Percentiles rank a stretch among this genome's conserved stretches.
These are phyloP conservation scores for Datura wrightii DNA, from an alignment of 257 asterid genomes.

Conservation along the genomic window DNA sequence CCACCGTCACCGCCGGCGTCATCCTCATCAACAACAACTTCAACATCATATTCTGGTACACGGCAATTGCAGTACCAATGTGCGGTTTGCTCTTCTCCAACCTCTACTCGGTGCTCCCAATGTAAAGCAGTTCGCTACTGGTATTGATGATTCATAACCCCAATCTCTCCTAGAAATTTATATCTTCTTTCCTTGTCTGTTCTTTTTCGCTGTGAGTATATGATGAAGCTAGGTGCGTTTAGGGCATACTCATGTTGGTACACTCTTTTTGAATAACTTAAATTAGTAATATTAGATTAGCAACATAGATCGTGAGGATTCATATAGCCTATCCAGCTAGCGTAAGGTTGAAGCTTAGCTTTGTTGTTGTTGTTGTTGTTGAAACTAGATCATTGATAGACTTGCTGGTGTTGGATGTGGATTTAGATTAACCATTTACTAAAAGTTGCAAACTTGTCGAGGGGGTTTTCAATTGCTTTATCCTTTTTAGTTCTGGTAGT, in stretches of 20 bases:
- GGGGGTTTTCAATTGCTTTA: not conserved
- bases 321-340: not conserved
- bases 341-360: not conserved
- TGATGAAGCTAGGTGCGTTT: not conserved
- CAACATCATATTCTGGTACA: constrained; percentile 24
- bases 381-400: constrained; percentile 17
- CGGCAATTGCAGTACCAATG: constrained; percentile 60
- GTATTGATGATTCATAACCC: constrained; percentile 48
- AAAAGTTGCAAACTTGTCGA: not conserved
- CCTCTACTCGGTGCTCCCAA: constrained; percentile 71
- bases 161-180: not conserved
- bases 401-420: constrained; percentile 23
- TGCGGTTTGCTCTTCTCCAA: constrained; percentile 67
- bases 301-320: not conserved
- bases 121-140: constrained; percentile 86
- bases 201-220: not conserved
- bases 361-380: not conserved
- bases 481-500: constrained; percentile 8
- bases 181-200: not conserved
- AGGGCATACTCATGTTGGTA: not conserved
- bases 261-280: not conserved
- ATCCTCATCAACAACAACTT: not conserved
- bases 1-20: constrained; percentile 36
- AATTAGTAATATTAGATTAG: not conserved
- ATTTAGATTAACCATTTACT: not conserved